A percentile compares a stretch with the other conserved stretches of the same genome.
Conservation (phyloP, 1,139 yeast species). For the Groenewaldozyma auringiensis region DNA sequence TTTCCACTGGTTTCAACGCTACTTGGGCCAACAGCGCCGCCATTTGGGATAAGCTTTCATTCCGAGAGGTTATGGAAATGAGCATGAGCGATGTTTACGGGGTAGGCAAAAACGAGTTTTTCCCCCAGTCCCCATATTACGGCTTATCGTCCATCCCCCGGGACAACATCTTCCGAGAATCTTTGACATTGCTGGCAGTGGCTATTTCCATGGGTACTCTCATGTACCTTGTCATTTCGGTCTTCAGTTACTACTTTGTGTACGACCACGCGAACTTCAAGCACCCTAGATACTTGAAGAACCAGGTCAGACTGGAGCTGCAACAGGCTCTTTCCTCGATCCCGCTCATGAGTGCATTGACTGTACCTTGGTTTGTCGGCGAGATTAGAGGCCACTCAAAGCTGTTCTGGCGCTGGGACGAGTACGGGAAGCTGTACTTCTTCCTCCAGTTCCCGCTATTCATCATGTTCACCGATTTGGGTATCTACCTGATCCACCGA, state of each 20-base stretch:
- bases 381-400: slow-evolving; percentile 80
- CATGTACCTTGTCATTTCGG: slow-evolving; percentile 69
- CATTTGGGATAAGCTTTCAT: background rate
- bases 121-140: slow-evolving; percentile 41
- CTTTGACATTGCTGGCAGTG: slow-evolving; percentile 56
- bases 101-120: slow-evolving; percentile 39
- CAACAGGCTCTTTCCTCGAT: slow-evolving; percentile 70
- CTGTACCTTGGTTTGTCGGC: slow-evolving; percentile 80
- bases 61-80: slow-evolving; percentile 1
- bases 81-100: slow-evolving; percentile 36
- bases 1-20: background rate
- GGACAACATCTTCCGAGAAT: slow-evolving; percentile 64
- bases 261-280: slow-evolving; percentile 86
- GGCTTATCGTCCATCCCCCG: slow-evolving; percentile 60
- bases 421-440: slow-evolving; percentile 62
- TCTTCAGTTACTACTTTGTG: slow-evolving; percentile 62
- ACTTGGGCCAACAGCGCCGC: background rate
- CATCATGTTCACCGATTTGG: slow-evolving; percentile 86
- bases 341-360: slow-evolving; percentile 78
- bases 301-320: slow-evolving; percentile 81
- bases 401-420: slow-evolving; percentile 59
- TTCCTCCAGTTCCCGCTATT: slow-evolving; percentile 64
- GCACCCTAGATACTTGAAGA: slow-evolving; percentile 92
- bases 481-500: slow-evolving; percentile 85
- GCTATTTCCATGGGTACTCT: slow-evolving; percentile 81